Conservation (phyloP, 768 basidiomycete genomes). For the Tricholoma terreum region DNA sequence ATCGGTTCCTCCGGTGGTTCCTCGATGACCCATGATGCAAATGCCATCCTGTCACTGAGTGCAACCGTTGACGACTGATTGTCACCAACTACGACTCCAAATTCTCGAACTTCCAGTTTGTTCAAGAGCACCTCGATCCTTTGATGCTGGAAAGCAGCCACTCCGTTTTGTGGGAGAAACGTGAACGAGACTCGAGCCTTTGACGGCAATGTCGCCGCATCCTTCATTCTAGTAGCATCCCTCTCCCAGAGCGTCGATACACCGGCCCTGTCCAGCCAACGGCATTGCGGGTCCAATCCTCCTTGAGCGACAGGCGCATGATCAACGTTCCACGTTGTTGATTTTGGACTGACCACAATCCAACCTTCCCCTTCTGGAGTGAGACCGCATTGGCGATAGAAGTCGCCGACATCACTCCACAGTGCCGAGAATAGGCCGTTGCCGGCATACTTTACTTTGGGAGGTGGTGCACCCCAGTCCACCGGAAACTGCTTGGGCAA, state of each 20-base stretch:
- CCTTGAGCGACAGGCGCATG: not conserved
- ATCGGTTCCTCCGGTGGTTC: constrained; percentile 21
- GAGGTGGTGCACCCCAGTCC: constrained; percentile 47
- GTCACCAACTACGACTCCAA: constrained; percentile 24
- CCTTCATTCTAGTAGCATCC: constrained; percentile 34
- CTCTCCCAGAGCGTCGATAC: constrained; percentile 35
- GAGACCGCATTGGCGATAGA: constrained; percentile 44
- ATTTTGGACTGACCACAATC: constrained; percentile 33
- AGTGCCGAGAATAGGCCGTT: constrained; percentile 46
- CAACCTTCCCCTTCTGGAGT: constrained; percentile 38
- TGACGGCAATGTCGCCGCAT: constrained; percentile 3
- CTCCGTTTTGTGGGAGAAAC: constrained; percentile 44
- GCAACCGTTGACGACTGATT: constrained; percentile 1
- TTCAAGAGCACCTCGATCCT: constrained; percentile 26
- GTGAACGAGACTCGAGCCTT: constrained; percentile 25
- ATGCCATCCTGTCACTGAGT: constrained; percentile 13
- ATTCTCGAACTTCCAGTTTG: constrained; percentile 19
- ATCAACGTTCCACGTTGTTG: constrained; percentile 39
- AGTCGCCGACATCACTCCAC: constrained; percentile 53
- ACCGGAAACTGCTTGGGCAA: constrained; percentile 25
- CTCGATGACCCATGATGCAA: constrained; percentile 47
- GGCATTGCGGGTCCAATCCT: constrained; percentile 20
- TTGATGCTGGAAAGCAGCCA: constrained; percentile 42
- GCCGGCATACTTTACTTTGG: constrained; percentile 28
- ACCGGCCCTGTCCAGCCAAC: constrained; percentile 35